Percentiles rank a stretch among this genome's conserved stretches.
phyloP scores from a whole-genome alignment of 257 asterid genomes.

The Coffea eugenioides region DNA sequence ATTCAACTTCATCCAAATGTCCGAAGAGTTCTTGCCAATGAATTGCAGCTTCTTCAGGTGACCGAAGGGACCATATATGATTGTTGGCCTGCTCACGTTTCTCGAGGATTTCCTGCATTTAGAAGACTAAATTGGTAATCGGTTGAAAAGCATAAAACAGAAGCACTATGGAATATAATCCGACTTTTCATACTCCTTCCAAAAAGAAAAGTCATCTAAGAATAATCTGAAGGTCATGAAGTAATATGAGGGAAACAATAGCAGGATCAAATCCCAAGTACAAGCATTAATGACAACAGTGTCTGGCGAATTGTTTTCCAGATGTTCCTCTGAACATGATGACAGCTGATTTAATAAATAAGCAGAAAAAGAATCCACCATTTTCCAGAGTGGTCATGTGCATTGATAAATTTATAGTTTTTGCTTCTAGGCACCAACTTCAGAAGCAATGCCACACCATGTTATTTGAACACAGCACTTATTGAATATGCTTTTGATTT shows the following conservation, averaged over 20 bases:
- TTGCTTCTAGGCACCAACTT: not conserved
- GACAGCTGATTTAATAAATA: not conserved
- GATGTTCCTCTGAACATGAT: too few species aligned
- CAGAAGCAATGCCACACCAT: conserved; percentile 5
- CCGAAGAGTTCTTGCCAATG: conserved; percentile 27
- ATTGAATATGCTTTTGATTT: not conserved
- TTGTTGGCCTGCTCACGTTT: conserved; percentile 21
- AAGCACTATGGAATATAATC: not conserved
- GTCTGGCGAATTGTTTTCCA: not conserved
- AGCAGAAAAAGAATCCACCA: not conserved
- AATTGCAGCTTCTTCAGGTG: conserved; percentile 34
- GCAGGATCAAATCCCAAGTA: not conserved
- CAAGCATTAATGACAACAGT: not conserved
- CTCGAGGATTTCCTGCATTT: conserved; percentile 49
- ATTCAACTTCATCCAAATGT: conserved; percentile 35
- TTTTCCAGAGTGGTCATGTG: not conserved
- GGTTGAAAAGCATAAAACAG: not conserved
- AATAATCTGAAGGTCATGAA: not conserved
- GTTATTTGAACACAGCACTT: not conserved
- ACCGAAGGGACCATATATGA: conserved; percentile 34
- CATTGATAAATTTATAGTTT: not conserved
- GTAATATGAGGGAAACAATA: not conserved
- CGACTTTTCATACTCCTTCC: not conserved
- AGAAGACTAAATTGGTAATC: conserved; percentile 8
- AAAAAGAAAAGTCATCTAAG: not conserved